These are phyloP conservation scores for Gonium pectorale DNA, from an alignment of 139 green algal genomes.

Conservation along the genomic window DNA sequence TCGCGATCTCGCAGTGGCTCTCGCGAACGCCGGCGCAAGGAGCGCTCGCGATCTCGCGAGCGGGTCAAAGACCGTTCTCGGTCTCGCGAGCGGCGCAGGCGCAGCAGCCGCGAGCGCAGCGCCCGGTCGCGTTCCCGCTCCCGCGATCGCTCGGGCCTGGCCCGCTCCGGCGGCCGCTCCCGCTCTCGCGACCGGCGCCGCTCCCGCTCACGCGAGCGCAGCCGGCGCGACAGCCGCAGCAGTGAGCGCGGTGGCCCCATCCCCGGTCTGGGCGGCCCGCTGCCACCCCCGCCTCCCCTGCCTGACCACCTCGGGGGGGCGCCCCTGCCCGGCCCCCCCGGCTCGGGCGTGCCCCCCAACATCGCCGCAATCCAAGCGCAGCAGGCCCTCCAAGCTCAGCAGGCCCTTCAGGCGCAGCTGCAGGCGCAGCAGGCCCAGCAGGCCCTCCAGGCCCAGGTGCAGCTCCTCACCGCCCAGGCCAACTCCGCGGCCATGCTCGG, in stretches of 20 bases:
- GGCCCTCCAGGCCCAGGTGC: conserved; percentile 27
- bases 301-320: conserved; percentile 3
- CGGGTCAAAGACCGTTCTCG: conserved; percentile 30
- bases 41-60: conserved; percentile 23
- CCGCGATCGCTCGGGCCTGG: not conserved
- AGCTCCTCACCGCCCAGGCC: conserved; percentile 39
- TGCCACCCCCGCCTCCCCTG: conserved; percentile 12
- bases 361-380: conserved; percentile 25
- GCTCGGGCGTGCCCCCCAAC: not conserved
- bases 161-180: not conserved
- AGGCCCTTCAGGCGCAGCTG: conserved; percentile 31
- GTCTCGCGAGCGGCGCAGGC: conserved; percentile 24
- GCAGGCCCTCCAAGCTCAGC: conserved; percentile 32
- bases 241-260: conserved; percentile 22
- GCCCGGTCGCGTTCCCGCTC: conserved; percentile 22
- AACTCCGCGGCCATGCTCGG: conserved; percentile 36
- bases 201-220: conserved; percentile 14
- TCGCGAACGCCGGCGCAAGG: conserved; percentile 23
- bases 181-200: conserved; percentile 12
- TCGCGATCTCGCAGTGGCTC: conserved; percentile 34
- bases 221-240: conserved; percentile 15
- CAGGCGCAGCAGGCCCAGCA: conserved; percentile 45
- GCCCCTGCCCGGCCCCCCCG: conserved; percentile 5
- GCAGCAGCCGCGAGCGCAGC: conserved; percentile 32
- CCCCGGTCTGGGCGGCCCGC: conserved; percentile 25